phyloP scores from a whole-genome alignment of 2,329 filamentous ascomycete genomes.

The Diaporthe sp. region DNA sequence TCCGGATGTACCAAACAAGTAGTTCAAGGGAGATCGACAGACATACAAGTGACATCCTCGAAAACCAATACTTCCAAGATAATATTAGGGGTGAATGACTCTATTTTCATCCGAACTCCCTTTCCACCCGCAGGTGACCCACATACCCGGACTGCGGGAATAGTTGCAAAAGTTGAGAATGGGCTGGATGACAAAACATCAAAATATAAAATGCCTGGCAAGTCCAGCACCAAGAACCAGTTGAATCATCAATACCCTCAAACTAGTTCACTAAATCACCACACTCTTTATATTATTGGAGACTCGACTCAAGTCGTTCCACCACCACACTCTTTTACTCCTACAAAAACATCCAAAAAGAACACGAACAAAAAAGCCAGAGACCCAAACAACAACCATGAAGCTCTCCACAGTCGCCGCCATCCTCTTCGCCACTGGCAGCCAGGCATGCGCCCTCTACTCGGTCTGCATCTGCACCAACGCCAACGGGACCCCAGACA shows the following conservation, averaged over 20 bases:
- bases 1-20: too few species aligned
- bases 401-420: not conserved
- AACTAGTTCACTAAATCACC: not conserved
- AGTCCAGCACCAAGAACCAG: not conserved
- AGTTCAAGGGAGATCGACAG: not conserved
- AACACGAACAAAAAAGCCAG: not conserved
- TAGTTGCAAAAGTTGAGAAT: not conserved
- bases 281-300: not conserved
- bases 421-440: not conserved
- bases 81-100: not conserved
- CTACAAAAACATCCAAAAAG: too few species aligned
- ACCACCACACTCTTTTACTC: not conserved
- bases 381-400: not conserved
- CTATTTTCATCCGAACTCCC: not conserved
- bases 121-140: not conserved
- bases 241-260: too few species aligned
- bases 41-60: not conserved
- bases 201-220: not conserved
- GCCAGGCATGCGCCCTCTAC: constrained; percentile 2
- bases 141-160: not conserved
- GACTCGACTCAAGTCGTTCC: not conserved
- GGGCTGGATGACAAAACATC: not conserved
- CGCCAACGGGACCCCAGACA: not conserved
- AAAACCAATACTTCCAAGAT: not conserved
- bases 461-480: not conserved